These are phyloP conservation scores for Flaveria brownii DNA, from an alignment of 129 eudicot species.

Conservation along the genomic window DNA sequence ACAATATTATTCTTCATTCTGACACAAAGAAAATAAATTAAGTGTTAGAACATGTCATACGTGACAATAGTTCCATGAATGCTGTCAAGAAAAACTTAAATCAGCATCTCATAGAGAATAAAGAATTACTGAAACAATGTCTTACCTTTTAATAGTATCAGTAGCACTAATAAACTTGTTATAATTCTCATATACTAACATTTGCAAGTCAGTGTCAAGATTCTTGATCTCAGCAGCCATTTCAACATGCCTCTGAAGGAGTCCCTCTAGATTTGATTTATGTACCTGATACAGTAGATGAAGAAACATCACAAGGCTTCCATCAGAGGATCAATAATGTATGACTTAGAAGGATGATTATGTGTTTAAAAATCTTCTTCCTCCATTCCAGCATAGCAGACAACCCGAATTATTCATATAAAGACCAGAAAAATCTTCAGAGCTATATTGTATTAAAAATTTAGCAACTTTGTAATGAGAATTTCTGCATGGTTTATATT, in stretches of 20 bases:
- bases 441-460: background rate
- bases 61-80: constrained; percentile 13
- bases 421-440: constrained; percentile 2
- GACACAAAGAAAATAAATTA: constrained; percentile 26
- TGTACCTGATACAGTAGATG: constrained; percentile 58
- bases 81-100: constrained; percentile 8
- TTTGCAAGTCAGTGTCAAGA: constrained; percentile 96
- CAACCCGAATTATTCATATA: constrained; percentile 10
- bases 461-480: constrained; percentile 13
- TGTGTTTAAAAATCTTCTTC: constrained; percentile 17
- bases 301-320: constrained; percentile 16
- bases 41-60: constrained; percentile 13
- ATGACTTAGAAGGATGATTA: constrained; percentile 1
- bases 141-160: constrained; percentile 87
- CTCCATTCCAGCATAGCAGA: constrained; percentile 17
- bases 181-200: constrained; percentile 95
- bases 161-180: constrained; percentile 98
- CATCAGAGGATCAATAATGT: constrained; percentile 23
- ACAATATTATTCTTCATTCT: constrained; percentile 95
- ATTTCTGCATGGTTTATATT: background rate
- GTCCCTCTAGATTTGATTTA: constrained; percentile 88
- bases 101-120: constrained; percentile 17
- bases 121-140: constrained; percentile 13
- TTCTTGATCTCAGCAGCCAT: constrained; percentile 99
- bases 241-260: constrained; percentile 96